Base-by-base conservation (phyloP, 805 yeast genomes). In the Lipomyces mesembrius region DNA sequence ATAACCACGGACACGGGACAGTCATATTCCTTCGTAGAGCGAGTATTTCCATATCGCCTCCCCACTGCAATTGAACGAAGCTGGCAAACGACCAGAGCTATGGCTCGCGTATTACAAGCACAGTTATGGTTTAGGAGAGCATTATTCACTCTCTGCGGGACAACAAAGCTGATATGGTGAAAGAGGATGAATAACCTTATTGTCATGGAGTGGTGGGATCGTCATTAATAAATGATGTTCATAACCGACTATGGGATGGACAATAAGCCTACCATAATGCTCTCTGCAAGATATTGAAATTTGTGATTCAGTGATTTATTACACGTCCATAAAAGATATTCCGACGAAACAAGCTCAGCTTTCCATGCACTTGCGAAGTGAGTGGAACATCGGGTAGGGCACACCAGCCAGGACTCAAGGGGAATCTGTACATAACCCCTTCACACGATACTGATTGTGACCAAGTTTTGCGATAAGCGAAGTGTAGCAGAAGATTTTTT, bases 101-200 rank as follows among this genome's bases (percentile, higher is more conserved):
- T 85, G 85, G 70, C 75, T 94, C 66, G 97, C 91, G 0, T 94
- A 88, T 75, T 94, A 91, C 77, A 89, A 88, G 77, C 95, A 92
- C 75, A 85, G 87, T 17, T 94, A 86, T 76, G 95, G 97, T 0
- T 83, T 94, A 29, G 99, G 99, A 34, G 98, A 93, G 79, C 99
- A 94, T 79, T 94, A 94, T n/a, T 78, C 94, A 94, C 76, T 91
- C 97, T 22, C 52, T 68, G 25, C 53, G 70, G 43, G 72, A n/a
- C n/a, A n/a, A 71, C 55, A 22, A 52, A 22, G 4, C 43, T 43
- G 22, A 17, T 7, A 17, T 43, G 49, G 4, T 17, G 49, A 25
- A 17, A 11, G 12, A n/a, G 22, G 5, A 43, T 2, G 49, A 43
- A 43, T 43, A n/a, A n/a, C 7, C n/a, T 43, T 3, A 43, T 43